A percentile compares a stretch with the other conserved stretches of the same genome.
These are phyloP conservation scores for Pelargonium cotyledonis DNA, from an alignment of 441 rosid genomes.

Conservation along the genomic window DNA sequence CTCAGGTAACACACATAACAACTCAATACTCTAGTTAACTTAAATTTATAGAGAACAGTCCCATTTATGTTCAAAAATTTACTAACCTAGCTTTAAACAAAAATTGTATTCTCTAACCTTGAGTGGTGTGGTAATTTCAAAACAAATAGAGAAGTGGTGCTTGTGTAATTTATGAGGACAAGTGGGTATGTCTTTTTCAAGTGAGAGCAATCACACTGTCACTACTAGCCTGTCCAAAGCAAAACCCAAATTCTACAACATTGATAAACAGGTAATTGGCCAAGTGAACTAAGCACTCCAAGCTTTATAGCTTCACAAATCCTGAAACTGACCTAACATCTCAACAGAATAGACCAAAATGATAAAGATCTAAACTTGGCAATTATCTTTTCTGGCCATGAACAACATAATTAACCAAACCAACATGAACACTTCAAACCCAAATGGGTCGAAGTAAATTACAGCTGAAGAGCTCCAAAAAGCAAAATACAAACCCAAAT, in stretches of 20 bases:
- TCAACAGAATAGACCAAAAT: not conserved
- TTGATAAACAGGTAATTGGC: not conserved
- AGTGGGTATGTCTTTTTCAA: not conserved
- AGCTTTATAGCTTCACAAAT: not conserved
- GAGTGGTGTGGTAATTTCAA: not conserved
- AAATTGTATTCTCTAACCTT: not conserved
- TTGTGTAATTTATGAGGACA: not conserved
- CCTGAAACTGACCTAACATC: slow-evolving; percentile 5
- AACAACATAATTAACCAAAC: not conserved
- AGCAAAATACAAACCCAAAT: not conserved
- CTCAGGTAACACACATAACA: not conserved
- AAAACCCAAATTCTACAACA: not conserved
- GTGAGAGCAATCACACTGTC: not conserved
- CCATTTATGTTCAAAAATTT: not conserved
- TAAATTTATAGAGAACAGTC: not conserved
- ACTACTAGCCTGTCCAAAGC: not conserved
- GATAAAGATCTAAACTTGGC: slow-evolving; percentile 1
- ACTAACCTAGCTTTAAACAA: not conserved
- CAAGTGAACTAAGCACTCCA: not conserved
- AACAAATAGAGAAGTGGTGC: not conserved
- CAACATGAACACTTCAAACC: not conserved
- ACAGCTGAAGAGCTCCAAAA: not conserved
- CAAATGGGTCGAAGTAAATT: not conserved
- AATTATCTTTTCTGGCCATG: not conserved
- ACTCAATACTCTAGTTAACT: not conserved